Percentiles rank a stretch among this genome's conserved stretches.
Conservation (phyloP, 768 basidiomycete species). For the Serendipita sp. region DNA sequence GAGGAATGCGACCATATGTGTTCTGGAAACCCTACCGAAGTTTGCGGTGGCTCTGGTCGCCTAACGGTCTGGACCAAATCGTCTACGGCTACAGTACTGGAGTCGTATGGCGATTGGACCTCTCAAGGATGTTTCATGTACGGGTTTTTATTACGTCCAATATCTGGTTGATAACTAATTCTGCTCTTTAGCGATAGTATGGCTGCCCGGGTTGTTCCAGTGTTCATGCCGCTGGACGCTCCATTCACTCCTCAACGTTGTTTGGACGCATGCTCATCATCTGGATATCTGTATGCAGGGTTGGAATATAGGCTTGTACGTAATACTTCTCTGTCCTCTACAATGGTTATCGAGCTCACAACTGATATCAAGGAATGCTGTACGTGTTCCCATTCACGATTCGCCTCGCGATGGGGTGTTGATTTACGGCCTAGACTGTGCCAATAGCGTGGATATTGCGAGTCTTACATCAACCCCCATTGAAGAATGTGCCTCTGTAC, state of each 20-base stretch:
- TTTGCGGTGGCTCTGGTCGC: slow-evolving; percentile 4
- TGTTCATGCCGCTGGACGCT: too few relatives aligned
- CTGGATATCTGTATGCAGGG: too few relatives aligned
- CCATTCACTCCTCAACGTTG: too few relatives aligned
- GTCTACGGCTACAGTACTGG: not conserved
- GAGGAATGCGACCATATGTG: slow-evolving; percentile 6
- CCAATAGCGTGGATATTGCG: not conserved
- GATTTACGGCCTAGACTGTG: not conserved
- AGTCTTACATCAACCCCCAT: not conserved
- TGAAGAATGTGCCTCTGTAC: not conserved
- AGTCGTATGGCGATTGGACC: not conserved
- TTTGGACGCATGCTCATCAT: too few relatives aligned
- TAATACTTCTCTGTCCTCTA: too few relatives aligned
- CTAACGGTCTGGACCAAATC: not conserved
- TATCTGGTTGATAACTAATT: too few relatives aligned
- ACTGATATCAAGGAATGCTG: not conserved
- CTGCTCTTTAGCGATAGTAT: too few relatives aligned
- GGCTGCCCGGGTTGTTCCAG: too few relatives aligned
- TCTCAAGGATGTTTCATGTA: too few relatives aligned
- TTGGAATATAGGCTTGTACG: not conserved
- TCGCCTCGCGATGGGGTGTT: not conserved
- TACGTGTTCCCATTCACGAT: not conserved
- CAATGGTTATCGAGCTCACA: not conserved
- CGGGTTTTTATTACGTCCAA: not conserved
- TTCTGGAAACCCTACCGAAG: not conserved